phyloP scores from a whole-genome alignment of 1,139 yeast genomes.

The Zhuliangozyma parablackwelliae region DNA sequence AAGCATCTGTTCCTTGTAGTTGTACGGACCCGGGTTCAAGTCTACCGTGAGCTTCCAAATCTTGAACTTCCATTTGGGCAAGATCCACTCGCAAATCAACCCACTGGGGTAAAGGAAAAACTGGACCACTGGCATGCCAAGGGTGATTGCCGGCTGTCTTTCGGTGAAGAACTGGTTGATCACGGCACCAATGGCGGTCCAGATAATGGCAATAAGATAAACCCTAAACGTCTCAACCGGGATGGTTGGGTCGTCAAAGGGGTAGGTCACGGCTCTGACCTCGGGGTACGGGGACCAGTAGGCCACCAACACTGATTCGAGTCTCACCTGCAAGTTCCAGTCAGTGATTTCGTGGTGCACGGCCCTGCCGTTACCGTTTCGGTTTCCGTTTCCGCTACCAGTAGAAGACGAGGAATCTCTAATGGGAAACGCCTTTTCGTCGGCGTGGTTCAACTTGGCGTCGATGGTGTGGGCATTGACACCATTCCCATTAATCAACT shows the following conservation, averaged over 20 bases:
- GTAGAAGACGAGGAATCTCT: neutral
- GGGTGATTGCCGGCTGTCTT: slow-evolving; percentile 49
- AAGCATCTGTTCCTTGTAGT: slow-evolving; percentile 23
- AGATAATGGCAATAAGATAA: slow-evolving; percentile 48
- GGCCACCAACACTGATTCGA: slow-evolving; percentile 45
- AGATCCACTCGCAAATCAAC: slow-evolving; percentile 12
- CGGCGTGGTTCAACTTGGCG: neutral
- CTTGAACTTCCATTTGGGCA: slow-evolving; percentile 16
- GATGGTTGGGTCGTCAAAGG: slow-evolving; percentile 46
- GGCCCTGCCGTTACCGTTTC: neutral
- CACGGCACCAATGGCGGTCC: slow-evolving; percentile 51
- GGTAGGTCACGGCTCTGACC: slow-evolving; percentile 55
- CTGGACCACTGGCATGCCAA: slow-evolving; percentile 35
- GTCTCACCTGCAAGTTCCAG: slow-evolving; percentile 27
- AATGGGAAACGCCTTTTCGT: slow-evolving; percentile 1
- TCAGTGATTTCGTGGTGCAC: slow-evolving; percentile 16
- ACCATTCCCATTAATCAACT: neutral
- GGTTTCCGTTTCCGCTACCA: neutral
- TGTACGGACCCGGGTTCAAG: slow-evolving; percentile 27
- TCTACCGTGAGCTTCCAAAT: slow-evolving; percentile 11
- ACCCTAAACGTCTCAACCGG: slow-evolving; percentile 57
- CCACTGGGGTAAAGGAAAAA: slow-evolving; percentile 22
- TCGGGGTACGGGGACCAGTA: slow-evolving; percentile 64
- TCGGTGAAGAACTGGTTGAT: slow-evolving; percentile 56
- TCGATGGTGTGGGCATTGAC: neutral